A percentile compares a stretch with the other conserved stretches of the same genome.
Conservation (phyloP, 495 filamentous ascomycete genomes). For the Glarea lozoyensis region DNA sequence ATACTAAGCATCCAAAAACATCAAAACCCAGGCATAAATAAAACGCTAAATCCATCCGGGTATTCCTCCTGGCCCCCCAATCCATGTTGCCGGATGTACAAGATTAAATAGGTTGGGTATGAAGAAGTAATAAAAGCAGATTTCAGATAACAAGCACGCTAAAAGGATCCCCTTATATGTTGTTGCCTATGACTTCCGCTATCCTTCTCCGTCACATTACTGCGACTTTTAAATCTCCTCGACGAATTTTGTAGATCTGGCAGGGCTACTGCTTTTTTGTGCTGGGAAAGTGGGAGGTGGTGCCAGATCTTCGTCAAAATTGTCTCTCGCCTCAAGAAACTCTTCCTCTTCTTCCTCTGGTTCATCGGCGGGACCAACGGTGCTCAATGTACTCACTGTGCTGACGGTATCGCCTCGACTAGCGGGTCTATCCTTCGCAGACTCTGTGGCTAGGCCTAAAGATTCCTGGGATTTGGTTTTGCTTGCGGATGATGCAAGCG, state of each 20-base stretch:
- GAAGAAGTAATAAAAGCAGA: too few species aligned
- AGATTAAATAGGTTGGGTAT: too few species aligned
- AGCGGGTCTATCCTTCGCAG: background rate
- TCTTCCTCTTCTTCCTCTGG: slow-evolving; percentile 12
- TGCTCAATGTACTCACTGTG: background rate
- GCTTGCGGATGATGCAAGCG: background rate
- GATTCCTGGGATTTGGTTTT: background rate
- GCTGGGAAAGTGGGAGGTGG: slow-evolving; percentile 14
- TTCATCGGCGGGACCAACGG: background rate
- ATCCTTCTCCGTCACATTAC: background rate
- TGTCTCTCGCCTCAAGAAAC: slow-evolving; percentile 32
- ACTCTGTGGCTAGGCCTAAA: background rate
- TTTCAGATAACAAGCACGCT: too few species aligned
- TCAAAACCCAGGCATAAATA: too few species aligned
- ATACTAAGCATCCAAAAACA: too few species aligned
- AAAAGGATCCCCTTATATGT: background rate
- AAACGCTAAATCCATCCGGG: too few species aligned
- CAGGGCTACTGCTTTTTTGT: slow-evolving; percentile 19
- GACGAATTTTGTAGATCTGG: slow-evolving; percentile 22
- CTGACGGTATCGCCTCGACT: background rate
- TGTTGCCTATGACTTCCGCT: background rate
- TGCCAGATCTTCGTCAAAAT: slow-evolving; percentile 34
- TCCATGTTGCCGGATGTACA: too few species aligned
- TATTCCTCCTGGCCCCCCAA: too few species aligned
- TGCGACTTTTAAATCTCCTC: slow-evolving; percentile 22